Base-by-base conservation (phyloP, 2,329 filamentous ascomycete genomes). In the Cladosporium sphaerospermum region DNA sequence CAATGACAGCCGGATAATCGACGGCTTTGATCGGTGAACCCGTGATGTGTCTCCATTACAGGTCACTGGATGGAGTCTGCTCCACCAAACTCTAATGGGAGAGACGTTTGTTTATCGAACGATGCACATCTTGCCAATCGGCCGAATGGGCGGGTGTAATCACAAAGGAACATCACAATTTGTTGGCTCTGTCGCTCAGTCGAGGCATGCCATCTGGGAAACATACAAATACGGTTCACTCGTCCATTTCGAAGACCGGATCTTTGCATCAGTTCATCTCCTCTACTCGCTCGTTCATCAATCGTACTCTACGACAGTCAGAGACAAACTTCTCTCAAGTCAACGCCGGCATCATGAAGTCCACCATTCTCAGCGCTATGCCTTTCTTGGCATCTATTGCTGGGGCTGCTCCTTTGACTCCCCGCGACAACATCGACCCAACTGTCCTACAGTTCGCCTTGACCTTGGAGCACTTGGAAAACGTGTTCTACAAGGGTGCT, bases 401-500 rank as follows among this genome's bases (percentile, higher is more conserved):
- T 6, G 10, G n/a, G 11, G 52, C 52, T 28, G 52, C 55, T 34
- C 43, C 54, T 31, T 9, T 56, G n/a, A 52, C 47, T 33, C 45
- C 33, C 1, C 52, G 52, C 32, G 41, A 40, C 41, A 45, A 59
- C 45, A 54, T 50, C 37, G 52, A 54, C 28, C 19, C 52, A 11
- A 48, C 45, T 2, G 44, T 73, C 52, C 66, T 73, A 52, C 68
- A 72, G 60, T 72, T 72, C 52, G 71, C 71, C 7, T 61, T 73
- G 31, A 73, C 71, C 13, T 68, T 73, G 3, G 71, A 73, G 62
- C 71, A 73, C 56, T 64, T 73, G 23, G 83, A 87, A 69, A 71
- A 79, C 55, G 74, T 73, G 48, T 86, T 86, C 69, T 87, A 86
- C 68, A 69, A 72, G 31, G 64, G 82, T 33, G 82, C 78, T 31